These are phyloP conservation scores for Trichoderma cornu-damae DNA, from an alignment of 2,329 filamentous ascomycete species.

Conservation along the genomic window DNA sequence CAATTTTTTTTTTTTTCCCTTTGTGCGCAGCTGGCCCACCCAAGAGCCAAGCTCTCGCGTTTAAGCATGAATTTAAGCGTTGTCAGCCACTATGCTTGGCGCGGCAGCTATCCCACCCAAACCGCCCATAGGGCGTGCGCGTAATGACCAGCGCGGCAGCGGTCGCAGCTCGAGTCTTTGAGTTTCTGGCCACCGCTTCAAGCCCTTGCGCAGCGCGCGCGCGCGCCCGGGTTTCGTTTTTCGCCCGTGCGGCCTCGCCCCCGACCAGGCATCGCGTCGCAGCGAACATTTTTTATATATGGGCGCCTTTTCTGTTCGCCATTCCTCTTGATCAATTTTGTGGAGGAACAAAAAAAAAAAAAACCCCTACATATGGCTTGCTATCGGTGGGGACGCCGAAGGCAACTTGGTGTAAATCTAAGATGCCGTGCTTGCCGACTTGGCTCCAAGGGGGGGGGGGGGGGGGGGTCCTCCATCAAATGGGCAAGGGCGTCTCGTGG, in stretches of 20 bases:
- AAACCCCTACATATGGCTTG: constrained; percentile 17
- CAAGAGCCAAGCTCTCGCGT: constrained; percentile 27
- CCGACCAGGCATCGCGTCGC: too few species aligned
- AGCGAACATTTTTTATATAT: background rate
- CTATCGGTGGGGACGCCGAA: constrained; percentile 4
- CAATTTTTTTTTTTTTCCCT: background rate
- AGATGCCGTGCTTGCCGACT: constrained; percentile 20
- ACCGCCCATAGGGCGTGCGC: background rate
- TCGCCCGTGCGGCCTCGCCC: too few species aligned
- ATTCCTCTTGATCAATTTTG: background rate
- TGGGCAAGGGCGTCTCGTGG: constrained; percentile 14
- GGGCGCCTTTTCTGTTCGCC: background rate
- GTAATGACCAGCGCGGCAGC: background rate
- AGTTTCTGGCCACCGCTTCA: too few species aligned
- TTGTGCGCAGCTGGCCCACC: constrained; percentile 16
- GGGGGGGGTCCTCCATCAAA: background rate
- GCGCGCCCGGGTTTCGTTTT: too few species aligned
- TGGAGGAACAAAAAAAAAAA: too few species aligned
- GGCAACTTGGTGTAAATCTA: constrained; percentile 15
- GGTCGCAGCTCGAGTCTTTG: too few species aligned
- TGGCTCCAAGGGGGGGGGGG: constrained; percentile 16
- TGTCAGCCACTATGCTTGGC: constrained; percentile 43
- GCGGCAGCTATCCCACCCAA: constrained; percentile 22
- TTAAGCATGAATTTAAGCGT: constrained; percentile 51
- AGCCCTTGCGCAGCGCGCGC: too few species aligned